Conservation (phyloP, 1,284 basidiomycete genomes). For the Sanghuangporus weigelae region DNA sequence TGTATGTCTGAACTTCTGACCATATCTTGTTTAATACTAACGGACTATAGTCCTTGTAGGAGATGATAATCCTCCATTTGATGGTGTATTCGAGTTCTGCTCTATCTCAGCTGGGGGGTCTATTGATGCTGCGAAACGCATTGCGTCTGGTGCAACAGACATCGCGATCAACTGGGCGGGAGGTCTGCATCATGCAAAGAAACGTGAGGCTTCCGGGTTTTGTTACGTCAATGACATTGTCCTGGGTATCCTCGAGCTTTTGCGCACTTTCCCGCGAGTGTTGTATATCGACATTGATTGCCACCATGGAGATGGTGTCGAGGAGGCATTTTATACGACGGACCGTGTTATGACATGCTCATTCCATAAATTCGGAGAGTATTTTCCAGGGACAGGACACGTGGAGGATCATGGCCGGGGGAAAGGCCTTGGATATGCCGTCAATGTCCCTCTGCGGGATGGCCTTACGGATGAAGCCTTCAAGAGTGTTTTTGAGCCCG, state of each 20-base stretch:
- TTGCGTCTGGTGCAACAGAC: constrained; percentile 82
- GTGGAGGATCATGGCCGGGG: constrained; percentile 84
- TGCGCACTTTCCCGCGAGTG: constrained; percentile 80
- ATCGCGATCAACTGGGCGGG: constrained; percentile 98
- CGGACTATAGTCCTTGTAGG: constrained; percentile 68
- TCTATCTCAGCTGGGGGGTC: constrained; percentile 95
- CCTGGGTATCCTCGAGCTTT: constrained; percentile 82
- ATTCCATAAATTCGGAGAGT: constrained; percentile 97
- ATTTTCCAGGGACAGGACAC: constrained; percentile 92
- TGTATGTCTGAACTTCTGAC: constrained; percentile 49
- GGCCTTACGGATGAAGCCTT: constrained; percentile 86
- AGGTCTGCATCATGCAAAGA: constrained; percentile 97
- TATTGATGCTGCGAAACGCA: constrained; percentile 79
- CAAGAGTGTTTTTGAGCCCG: constrained; percentile 82
- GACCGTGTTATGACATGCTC: constrained; percentile 95
- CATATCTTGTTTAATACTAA: background rate
- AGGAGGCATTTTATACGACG: constrained; percentile 98
- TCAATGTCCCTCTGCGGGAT: constrained; percentile 94
- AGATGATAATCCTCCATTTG: constrained; percentile 96
- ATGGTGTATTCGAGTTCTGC: constrained; percentile 96
- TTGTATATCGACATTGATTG: constrained; percentile 98
- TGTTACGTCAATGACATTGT: constrained; percentile 99
- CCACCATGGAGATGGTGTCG: constrained; percentile 97
- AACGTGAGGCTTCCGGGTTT: constrained; percentile 93
- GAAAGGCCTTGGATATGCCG: constrained; percentile 84